phyloP scores from a whole-genome alignment of 2,329 filamentous ascomycete genomes.

The Coniochaeta prunicola region DNA sequence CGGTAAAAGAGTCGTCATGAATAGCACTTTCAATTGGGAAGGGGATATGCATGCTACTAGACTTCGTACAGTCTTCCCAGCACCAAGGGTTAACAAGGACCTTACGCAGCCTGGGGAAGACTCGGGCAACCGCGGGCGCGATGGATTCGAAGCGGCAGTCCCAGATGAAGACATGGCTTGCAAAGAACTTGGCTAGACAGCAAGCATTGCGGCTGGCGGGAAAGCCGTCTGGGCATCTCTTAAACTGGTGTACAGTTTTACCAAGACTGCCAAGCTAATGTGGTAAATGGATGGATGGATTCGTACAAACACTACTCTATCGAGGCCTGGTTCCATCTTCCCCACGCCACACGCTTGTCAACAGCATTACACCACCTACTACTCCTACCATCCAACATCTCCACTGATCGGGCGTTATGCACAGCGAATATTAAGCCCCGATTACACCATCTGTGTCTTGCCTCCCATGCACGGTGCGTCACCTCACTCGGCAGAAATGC shows the following conservation, averaged over 20 bases:
- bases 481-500: not conserved
- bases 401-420: not conserved
- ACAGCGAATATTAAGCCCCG: not conserved
- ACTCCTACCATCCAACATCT: not conserved
- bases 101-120: not conserved
- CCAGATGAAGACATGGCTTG: not conserved
- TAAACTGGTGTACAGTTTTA: too few relatives aligned
- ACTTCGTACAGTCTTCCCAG: too few relatives aligned
- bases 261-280: not conserved
- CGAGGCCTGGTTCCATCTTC: not conserved
- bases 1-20: not conserved
- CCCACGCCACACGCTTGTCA: not conserved
- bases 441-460: slow-evolving; percentile 1
- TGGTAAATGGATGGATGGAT: not conserved
- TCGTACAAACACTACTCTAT: not conserved
- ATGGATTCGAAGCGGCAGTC: not conserved
- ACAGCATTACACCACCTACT: not conserved
- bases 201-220: not conserved
- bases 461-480: not conserved
- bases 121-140: not conserved
- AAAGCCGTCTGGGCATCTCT: not conserved
- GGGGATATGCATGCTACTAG: too few relatives aligned
- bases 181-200: not conserved
- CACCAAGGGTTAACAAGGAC: not conserved
- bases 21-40: too few relatives aligned